Evolutionary conservation across 2,329 filamentous ascomycete genomes (phyloP).

Genomic region (Blumeria graminis): DNA sequence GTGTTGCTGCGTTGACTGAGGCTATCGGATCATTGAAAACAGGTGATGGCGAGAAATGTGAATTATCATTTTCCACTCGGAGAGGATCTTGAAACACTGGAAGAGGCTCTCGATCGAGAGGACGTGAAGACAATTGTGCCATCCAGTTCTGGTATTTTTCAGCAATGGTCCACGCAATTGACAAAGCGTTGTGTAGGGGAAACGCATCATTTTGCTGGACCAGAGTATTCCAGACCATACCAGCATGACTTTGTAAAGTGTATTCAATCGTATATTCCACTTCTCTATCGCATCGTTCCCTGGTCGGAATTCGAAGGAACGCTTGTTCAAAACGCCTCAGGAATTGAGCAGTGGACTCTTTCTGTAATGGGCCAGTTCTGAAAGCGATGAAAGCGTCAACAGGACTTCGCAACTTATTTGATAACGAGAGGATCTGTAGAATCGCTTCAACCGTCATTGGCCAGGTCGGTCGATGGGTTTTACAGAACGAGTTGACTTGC

Average conservation of each 20-base stretch:
- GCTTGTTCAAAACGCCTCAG: background rate
- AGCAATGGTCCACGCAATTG: background rate
- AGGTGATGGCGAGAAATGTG: background rate
- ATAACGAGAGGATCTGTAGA: background rate
- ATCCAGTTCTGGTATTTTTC: background rate
- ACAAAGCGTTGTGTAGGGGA: background rate
- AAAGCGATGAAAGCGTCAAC: background rate
- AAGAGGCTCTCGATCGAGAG: background rate
- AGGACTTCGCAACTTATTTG: background rate
- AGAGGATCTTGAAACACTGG: background rate
- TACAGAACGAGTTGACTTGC: background rate
- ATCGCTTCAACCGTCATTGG: background rate
- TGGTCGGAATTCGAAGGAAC: background rate
- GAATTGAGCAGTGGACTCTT: background rate
- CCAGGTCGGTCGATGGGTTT: background rate
- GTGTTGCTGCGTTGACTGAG: background rate
- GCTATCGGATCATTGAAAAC: background rate
- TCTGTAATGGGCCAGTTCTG: background rate
- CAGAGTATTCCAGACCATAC: slow-evolving; percentile 1
- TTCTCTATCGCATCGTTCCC: background rate
- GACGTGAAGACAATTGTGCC: background rate
- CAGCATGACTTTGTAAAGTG: background rate
- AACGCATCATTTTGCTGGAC: background rate
- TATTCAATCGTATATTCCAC: background rate
- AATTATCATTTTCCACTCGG: background rate